Base-by-base conservation (phyloP, 768 basidiomycete genomes). In the Chlorophyllum brunneum region DNA sequence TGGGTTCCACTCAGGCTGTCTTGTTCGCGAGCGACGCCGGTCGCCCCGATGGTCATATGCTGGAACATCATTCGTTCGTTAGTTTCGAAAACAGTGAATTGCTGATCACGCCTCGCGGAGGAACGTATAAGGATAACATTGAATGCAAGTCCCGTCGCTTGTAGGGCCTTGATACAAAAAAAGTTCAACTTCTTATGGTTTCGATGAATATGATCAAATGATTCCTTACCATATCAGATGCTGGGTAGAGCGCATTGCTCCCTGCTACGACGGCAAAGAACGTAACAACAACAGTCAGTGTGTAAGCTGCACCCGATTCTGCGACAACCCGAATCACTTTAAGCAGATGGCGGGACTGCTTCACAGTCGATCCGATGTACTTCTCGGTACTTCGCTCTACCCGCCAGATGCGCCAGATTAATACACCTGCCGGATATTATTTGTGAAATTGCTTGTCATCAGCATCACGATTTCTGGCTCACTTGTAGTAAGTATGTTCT, bases 321-420 rank as follows among this genome's bases (percentile, higher is more conserved):
- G 39, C 37, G 13, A 50, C 9, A 4, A 41, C 16, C n/a, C 38
- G 38, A 20, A 50, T 50, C 5, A 50, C 38, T 31, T 11, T 40
- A 10, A 20, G 48, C 18, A 50, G 9, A 6, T 23, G 26, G 1
- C 38, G 48, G 8, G 36, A 23, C 3, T 8, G 36, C 23, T 27
- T 20, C 11, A 11, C 18, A 6, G 44, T 7, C 7, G n/a, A 31
- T n/a, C 5, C 16, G 10, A 30, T 18, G 9, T 39, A 18, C 37
- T 8, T 38, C 9, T 30, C 26, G 48, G 5, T 39, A 7, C 39
- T 7, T 36, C 37, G 38, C 23, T 40, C 48, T 15, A 49, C 38
- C 16, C 38, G 48, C 48, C 48, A 49, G 8, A 49, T 49, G 26
- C 48, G 48, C 48, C 48, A 49, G 3, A 49, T 30, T 15, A 50